phyloP scores from a whole-genome alignment of 2,329 filamentous ascomycete species.

The Trichoderma breve region DNA sequence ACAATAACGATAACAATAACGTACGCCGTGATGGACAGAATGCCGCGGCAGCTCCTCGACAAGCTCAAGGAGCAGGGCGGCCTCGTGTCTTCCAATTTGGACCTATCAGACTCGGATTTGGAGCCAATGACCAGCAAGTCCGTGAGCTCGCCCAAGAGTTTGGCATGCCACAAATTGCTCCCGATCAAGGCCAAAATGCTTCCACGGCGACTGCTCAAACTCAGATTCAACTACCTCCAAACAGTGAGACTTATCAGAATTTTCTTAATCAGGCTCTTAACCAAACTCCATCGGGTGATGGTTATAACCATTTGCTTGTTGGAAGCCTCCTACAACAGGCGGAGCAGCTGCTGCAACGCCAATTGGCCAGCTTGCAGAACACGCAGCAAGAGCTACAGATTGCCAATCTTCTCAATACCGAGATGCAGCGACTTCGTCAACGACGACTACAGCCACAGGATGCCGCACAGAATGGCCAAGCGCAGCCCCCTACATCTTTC shows the following conservation, averaged over 20 bases:
- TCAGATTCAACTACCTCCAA: not conserved
- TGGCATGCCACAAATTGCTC: conserved; percentile 41
- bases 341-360: conserved; percentile 66
- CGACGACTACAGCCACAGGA: conserved; percentile 41
- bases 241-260: not conserved
- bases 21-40: conserved; percentile 21
- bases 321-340: conserved; percentile 62
- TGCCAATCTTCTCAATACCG: conserved; percentile 65
- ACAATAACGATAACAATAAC: conserved; percentile 18
- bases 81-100: conserved; percentile 70
- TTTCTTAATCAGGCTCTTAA: conserved; percentile 21
- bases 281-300: conserved; percentile 29
- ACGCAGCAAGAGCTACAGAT: conserved; percentile 66
- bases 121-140: conserved; percentile 66
- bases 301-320: conserved; percentile 42
- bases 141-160: conserved; percentile 66
- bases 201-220: conserved; percentile 22
- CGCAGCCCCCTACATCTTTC: conserved; percentile 12
- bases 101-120: conserved; percentile 72
- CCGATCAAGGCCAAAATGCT: conserved; percentile 26
- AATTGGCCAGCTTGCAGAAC: conserved; percentile 60
- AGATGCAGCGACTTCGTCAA: conserved; percentile 64
- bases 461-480: conserved; percentile 25
- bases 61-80: conserved; percentile 27
- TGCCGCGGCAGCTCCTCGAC: conserved; percentile 24